Conservation (phyloP, 2,329 filamentous ascomycete genomes). For the Dactylellina sp. region DNA sequence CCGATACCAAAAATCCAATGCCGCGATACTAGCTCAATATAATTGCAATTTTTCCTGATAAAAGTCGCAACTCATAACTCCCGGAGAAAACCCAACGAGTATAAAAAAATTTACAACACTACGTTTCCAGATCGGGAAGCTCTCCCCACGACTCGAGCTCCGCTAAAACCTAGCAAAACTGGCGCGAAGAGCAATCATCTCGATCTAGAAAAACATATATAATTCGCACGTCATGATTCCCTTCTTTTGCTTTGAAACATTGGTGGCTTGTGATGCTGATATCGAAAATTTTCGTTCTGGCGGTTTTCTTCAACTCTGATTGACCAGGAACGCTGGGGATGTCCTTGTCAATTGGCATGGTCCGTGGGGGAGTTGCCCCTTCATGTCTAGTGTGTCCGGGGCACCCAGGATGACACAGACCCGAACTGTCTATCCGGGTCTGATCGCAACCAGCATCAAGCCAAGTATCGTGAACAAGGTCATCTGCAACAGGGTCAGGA, state of each 20-base stretch:
- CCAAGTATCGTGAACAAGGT: constrained; percentile 57
- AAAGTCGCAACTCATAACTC: constrained; percentile 53
- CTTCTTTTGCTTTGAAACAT: constrained; percentile 13
- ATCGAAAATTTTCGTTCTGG: constrained; percentile 23
- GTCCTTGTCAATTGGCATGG: constrained; percentile 37
- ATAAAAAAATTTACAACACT: constrained; percentile 56
- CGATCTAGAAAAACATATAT: constrained; percentile 10
- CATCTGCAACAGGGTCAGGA: constrained; percentile 56
- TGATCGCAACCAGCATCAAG: constrained; percentile 57
- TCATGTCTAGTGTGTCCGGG: constrained; percentile 53
- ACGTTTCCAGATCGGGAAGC: constrained; percentile 54
- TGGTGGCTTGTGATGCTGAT: constrained; percentile 40
- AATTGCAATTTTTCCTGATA: constrained; percentile 19
- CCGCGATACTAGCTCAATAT: constrained; percentile 33
- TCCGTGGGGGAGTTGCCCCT: constrained; percentile 52
- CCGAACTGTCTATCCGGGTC: constrained; percentile 56
- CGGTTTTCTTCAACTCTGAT: constrained; percentile 21
- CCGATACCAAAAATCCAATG: constrained; percentile 2
- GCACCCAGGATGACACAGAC: constrained; percentile 56
- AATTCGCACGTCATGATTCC: constrained; percentile 24
- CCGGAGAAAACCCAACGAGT: constrained; percentile 53
- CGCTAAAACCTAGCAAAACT: constrained; percentile 51
- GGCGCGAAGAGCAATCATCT: constrained; percentile 40
- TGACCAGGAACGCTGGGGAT: constrained; percentile 33
- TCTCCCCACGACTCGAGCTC: constrained; percentile 40